Evolutionary conservation across 2,329 filamentous ascomycete genomes (phyloP).

Genomic region (Fusarium cyanostomum): DNA sequence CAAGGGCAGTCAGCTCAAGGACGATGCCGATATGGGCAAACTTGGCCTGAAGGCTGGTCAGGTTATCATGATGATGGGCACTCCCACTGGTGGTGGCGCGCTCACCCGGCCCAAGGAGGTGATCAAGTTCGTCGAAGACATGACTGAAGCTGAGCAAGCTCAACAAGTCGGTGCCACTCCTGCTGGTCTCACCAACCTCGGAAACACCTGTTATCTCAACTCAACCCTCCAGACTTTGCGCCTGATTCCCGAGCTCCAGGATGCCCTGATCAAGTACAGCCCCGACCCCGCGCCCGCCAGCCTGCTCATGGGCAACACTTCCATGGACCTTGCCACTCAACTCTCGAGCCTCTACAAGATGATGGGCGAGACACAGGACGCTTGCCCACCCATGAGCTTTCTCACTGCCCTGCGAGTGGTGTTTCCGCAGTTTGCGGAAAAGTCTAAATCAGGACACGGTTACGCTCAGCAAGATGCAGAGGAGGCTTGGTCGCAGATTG

Average conservation of each 20-base stretch:
- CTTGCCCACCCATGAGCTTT: conserved; percentile 86
- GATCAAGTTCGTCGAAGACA: conserved; percentile 93
- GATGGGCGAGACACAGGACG: conserved; percentile 88
- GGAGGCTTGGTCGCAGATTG: conserved; percentile 96
- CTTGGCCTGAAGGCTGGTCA: conserved; percentile 88
- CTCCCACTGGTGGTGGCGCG: conserved; percentile 70
- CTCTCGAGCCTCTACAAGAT: conserved; percentile 86
- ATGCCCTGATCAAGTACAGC: conserved; percentile 72
- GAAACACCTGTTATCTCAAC: conserved; percentile 99
- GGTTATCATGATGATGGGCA: conserved; percentile 96
- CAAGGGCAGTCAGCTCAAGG: conserved; percentile 93
- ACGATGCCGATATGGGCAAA: conserved; percentile 87
- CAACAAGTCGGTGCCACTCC: conserved; percentile 85
- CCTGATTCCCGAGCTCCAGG: conserved; percentile 88
- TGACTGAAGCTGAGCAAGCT: conserved; percentile 93
- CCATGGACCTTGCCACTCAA: conserved; percentile 76
- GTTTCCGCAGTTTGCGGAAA: conserved; percentile 94
- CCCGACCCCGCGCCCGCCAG: conserved; percentile 55
- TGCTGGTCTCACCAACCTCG: conserved; percentile 88
- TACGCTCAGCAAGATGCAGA: conserved; percentile 99
- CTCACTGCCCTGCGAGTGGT: conserved; percentile 79
- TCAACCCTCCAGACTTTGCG: conserved; percentile 93
- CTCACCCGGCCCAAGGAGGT: conserved; percentile 80
- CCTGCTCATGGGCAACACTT: conserved; percentile 47
- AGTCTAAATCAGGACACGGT: conserved; percentile 80